Percentiles rank a stretch among this genome's conserved stretches.
Evolutionary conservation across 2,329 filamentous ascomycete genomes (phyloP).

Genomic region (Uncinocarpus reesii): DNA sequence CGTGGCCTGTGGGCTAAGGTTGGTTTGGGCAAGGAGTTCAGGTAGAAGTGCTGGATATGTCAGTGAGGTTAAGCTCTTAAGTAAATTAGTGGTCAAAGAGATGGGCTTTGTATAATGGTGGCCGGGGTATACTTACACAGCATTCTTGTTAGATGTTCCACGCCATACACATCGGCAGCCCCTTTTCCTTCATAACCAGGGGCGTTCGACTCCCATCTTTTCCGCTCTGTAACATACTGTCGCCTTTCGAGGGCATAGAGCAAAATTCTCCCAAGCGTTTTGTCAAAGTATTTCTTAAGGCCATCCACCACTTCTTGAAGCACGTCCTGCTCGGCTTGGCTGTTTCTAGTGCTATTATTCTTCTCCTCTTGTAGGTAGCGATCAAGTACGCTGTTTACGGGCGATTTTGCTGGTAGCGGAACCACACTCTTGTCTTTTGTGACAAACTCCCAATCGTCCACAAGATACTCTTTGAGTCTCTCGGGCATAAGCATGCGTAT

Average conservation of each 20-base stretch:
- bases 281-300: conserved; percentile 88
- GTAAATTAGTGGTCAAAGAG: neutral
- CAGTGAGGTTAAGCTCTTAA: conserved; percentile 9
- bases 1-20: conserved; percentile 91
- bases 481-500: conserved; percentile 82
- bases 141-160: conserved; percentile 79
- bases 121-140: conserved; percentile 53
- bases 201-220: conserved; percentile 54
- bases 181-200: conserved; percentile 59
- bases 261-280: conserved; percentile 73
- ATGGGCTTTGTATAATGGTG: neutral
- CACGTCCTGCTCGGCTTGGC: conserved; percentile 57
- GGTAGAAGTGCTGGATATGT: conserved; percentile 63
- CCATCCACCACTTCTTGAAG: conserved; percentile 82
- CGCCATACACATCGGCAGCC: conserved; percentile 76
- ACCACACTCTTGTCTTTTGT: conserved; percentile 91
- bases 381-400: conserved; percentile 67
- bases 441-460: conserved; percentile 98
- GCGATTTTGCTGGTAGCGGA: conserved; percentile 64
- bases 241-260: conserved; percentile 89
- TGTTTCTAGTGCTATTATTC: conserved; percentile 43
- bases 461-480: conserved; percentile 78
- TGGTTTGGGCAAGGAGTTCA: conserved; percentile 90
- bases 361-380: conserved; percentile 67
- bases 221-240: conserved; percentile 70